A percentile compares a stretch with the other conserved stretches of the same genome.
These are phyloP conservation scores for Sporisorium iseilematis-ciliati DNA, from an alignment of 1,284 basidiomycete genomes.

Conservation along the genomic window DNA sequence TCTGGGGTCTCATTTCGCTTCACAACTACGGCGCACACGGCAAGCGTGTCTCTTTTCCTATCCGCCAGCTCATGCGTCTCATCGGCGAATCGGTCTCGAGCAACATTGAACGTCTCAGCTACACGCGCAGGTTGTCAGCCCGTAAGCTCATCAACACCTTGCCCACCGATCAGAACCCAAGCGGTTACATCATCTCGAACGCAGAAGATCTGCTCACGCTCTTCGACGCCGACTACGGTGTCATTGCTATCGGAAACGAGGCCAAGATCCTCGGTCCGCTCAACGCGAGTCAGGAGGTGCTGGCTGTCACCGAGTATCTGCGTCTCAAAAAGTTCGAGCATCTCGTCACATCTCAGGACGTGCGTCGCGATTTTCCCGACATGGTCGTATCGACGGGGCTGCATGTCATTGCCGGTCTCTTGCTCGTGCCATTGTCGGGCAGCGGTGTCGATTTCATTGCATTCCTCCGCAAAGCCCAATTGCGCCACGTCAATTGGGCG, in stretches of 20 bases:
- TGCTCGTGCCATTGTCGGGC: slow-evolving; percentile 77
- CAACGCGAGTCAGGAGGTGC: slow-evolving; percentile 84
- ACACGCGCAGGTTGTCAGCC: slow-evolving; percentile 81
- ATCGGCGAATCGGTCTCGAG: slow-evolving; percentile 85
- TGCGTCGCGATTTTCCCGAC: slow-evolving; percentile 81
- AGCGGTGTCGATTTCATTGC: slow-evolving; percentile 76
- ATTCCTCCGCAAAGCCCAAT: slow-evolving; percentile 83
- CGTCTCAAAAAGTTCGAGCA: slow-evolving; percentile 76
- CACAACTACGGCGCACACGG: slow-evolving; percentile 84
- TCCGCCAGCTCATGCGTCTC: slow-evolving; percentile 78
- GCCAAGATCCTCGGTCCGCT: slow-evolving; percentile 81
- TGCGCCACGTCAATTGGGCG: slow-evolving; percentile 68
- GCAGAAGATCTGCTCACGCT: slow-evolving; percentile 84
- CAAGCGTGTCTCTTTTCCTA: slow-evolving; percentile 86
- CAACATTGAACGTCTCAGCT: slow-evolving; percentile 85
- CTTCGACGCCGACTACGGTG: slow-evolving; percentile 87
- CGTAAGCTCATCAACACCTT: slow-evolving; percentile 86
- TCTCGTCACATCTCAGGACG: slow-evolving; percentile 74
- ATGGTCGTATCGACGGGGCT: slow-evolving; percentile 78
- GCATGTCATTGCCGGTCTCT: slow-evolving; percentile 81
- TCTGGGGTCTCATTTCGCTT: slow-evolving; percentile 88
- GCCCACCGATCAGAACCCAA: slow-evolving; percentile 79
- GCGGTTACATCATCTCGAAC: slow-evolving; percentile 87
- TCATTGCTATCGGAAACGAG: slow-evolving; percentile 82
- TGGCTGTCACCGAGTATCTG: slow-evolving; percentile 87